phyloP scores from a whole-genome alignment of 768 basidiomycete genomes.

The Tephrocybe rancida region DNA sequence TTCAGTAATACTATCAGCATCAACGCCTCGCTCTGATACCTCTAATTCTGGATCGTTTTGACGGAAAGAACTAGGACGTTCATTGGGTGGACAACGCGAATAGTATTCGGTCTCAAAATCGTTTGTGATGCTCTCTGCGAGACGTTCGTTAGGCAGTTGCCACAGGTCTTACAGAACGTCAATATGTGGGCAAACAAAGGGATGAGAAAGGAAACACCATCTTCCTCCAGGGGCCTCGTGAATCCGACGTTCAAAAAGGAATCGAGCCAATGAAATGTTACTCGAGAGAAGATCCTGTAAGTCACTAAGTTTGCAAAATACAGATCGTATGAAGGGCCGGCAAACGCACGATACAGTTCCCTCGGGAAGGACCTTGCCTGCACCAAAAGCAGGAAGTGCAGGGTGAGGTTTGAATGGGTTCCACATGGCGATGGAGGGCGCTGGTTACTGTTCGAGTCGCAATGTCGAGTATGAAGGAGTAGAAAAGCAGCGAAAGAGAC shows the following conservation, averaged over 20 bases:
- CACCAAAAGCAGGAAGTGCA: conserved; percentile 22
- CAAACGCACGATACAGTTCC: conserved; percentile 16
- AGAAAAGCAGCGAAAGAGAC: too few relatives aligned
- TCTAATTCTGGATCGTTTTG: neutral
- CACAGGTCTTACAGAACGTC: conserved; percentile 41
- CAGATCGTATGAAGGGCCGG: neutral
- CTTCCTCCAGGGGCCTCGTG: conserved; percentile 49
- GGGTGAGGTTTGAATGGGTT: conserved; percentile 21
- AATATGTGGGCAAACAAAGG: neutral
- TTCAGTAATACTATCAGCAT: too few relatives aligned
- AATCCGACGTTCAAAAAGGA: conserved; percentile 52
- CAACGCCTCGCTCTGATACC: neutral
- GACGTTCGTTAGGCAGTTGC: conserved; percentile 37
- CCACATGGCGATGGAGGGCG: conserved; percentile 8
- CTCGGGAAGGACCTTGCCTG: conserved; percentile 21
- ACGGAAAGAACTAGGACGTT: conserved; percentile 28
- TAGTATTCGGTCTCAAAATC: conserved; percentile 45
- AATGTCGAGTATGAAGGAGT: too few relatives aligned
- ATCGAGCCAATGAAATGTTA: conserved; percentile 49
- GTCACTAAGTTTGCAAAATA: neutral
- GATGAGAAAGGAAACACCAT: conserved; percentile 32
- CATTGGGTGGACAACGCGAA: conserved; percentile 40
- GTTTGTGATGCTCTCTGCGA: conserved; percentile 36
- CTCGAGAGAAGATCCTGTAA: conserved; percentile 34
- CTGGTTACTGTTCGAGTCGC: too few relatives aligned